These are phyloP conservation scores for Inga leiocalycina DNA, from an alignment of 306 rosid genomes.

Conservation along the genomic window DNA sequence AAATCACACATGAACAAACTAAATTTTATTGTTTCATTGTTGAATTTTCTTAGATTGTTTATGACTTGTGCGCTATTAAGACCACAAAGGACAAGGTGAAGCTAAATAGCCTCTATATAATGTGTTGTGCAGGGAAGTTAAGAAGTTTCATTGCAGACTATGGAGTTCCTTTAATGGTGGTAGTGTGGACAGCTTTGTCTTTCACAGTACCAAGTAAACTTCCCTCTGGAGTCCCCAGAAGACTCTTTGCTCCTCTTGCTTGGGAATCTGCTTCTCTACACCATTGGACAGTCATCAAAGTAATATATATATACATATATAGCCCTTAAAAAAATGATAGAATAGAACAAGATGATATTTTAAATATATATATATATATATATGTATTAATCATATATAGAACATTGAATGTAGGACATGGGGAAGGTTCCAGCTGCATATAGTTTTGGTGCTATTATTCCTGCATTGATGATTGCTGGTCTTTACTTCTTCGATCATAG, in stretches of 20 bases:
- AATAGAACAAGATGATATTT: too few relatives aligned
- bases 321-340: background rate
- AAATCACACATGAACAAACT: background rate
- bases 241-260: constrained; percentile 72
- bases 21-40: background rate
- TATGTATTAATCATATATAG: background rate
- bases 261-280: constrained; percentile 74
- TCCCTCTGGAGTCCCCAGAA: constrained; percentile 80
- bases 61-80: background rate
- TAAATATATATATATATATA: too few relatives aligned
- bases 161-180: constrained; percentile 85
- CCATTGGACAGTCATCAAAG: constrained; percentile 83
- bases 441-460: constrained; percentile 72
- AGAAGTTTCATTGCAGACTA: constrained; percentile 83
- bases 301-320: constrained; percentile 32
- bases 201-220: constrained; percentile 59
- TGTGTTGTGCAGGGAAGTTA: constrained; percentile 49
- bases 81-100: background rate
- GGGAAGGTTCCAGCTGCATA: constrained; percentile 63
- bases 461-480: constrained; percentile 86
- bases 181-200: constrained; percentile 79
- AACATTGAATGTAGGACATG: constrained; percentile 68
- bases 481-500: constrained; percentile 90
- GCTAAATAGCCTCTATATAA: background rate
- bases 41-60: background rate